Base-by-base conservation (phyloP, 2,329 filamentous ascomycete species). In the Scedosporium boydii region DNA sequence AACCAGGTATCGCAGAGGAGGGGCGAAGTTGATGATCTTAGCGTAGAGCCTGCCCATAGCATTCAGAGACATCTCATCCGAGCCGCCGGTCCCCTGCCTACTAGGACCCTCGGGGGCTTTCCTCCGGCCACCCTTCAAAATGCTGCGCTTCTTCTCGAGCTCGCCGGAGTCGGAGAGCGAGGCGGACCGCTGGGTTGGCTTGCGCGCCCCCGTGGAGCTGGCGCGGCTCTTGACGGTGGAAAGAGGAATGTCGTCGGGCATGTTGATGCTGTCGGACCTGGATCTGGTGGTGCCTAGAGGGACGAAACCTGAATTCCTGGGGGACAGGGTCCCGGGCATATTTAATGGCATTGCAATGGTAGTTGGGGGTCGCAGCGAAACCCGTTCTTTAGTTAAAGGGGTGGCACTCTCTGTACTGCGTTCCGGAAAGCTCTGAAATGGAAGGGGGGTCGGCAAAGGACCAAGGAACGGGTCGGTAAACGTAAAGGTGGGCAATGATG, bases 31-130 rank as follows among this genome's bases (percentile, higher is more conserved):
- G 64, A 89, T 75, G 65, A 90, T 80, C 71, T 82, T 87, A 68
- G 80, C 79, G 74, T 90, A 88, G 42, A 90, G 69, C 64, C 80
- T 80, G 55, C 87, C 87, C 78, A 90, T 83, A 64, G 82, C 82
- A 67, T 86, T 90, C 65, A 90, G 74, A 38, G 79, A 77, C 38
- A 82, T 72, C 18, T 84, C 83, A 1, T 85, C 83, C 6, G 72
- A 72, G 64, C 76, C 75, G 63, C 77, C 74, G 7, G 78, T 81
- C 64, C 77, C 77, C 18, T 74, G 71, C 41, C 81, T 77, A 57
- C 73, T 72, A 3, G 75, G 69, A 4, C 69, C 69, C 6, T 73
- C 72, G 26, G 77, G 70, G 53, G 74, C 73, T 70, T 77, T 81
- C 63, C 82, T 78, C 59, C 83, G 79, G 61, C 84, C 80, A 53